phyloP scores from a whole-genome alignment of 192 early-diverging fungal genomes.

The Coemansia sp. region DNA sequence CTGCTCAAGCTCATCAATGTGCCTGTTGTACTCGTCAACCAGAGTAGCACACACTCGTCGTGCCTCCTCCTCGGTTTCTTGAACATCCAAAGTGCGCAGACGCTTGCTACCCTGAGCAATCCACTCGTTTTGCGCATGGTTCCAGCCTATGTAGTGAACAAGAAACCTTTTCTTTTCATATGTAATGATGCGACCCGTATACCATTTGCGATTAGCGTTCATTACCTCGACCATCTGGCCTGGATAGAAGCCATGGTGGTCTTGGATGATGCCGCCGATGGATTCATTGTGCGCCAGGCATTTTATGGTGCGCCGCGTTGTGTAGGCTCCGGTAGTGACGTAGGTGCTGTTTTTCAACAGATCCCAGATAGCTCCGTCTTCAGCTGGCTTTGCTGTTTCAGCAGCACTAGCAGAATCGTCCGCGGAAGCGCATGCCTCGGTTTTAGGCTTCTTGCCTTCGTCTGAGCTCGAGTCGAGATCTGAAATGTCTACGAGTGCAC shows the following conservation, averaged over 20 bases:
- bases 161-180: constrained; percentile 43
- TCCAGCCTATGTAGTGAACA: constrained; percentile 37
- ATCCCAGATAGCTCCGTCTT: not conserved
- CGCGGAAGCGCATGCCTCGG: no score
- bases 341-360: constrained; percentile 12
- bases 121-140: constrained; percentile 50
- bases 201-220: constrained; percentile 47
- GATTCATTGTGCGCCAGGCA: constrained; percentile 43
- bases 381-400: no score
- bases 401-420: no score
- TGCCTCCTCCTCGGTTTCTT: constrained; percentile 39
- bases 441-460: not conserved
- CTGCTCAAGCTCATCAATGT: constrained; percentile 28
- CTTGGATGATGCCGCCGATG: constrained; percentile 46
- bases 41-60: constrained; percentile 30
- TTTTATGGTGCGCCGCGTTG: constrained; percentile 40
- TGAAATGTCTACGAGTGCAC: no score
- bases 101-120: constrained; percentile 41
- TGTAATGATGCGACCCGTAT: constrained; percentile 38
- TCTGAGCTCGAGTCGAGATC: no score
- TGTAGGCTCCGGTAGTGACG: constrained; percentile 49
- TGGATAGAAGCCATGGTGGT: constrained; percentile 45
- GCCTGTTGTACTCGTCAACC: constrained; percentile 40
- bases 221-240: constrained; percentile 47
- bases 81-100: constrained; percentile 8